Evolutionary conservation across 2,329 filamentous ascomycete species (phyloP).

Genomic region (Xylariaceae sp.): DNA sequence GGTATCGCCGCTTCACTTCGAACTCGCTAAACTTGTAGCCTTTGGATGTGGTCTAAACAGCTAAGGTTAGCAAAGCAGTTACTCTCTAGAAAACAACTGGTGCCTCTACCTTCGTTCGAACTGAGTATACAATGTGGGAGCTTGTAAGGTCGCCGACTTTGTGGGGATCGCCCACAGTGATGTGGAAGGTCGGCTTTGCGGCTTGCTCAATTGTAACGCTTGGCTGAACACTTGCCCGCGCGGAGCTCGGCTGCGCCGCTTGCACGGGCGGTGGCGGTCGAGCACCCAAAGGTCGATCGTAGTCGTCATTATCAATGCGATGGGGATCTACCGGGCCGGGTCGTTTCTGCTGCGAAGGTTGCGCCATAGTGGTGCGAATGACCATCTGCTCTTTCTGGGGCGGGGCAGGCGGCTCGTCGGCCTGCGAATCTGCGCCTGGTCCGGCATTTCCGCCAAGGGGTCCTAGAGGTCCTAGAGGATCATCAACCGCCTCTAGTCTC

Average conservation of each 20-base stretch:
- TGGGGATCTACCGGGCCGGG: constrained; percentile 52
- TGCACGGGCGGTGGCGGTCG: constrained; percentile 63
- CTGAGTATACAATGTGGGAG: constrained; percentile 96
- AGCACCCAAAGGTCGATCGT: constrained; percentile 44
- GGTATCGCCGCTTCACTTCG: constrained; percentile 86
- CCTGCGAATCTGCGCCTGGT: constrained; percentile 30
- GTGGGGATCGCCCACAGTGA: constrained; percentile 90
- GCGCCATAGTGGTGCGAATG: constrained; percentile 53
- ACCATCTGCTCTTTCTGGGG: constrained; percentile 63
- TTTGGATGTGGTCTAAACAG: constrained; percentile 77
- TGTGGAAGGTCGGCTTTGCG: constrained; percentile 84
- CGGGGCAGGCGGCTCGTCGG: constrained; percentile 59
- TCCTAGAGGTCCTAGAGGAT: constrained; percentile 73
- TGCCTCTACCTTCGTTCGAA: constrained; percentile 72
- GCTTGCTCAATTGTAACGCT: constrained; percentile 91
- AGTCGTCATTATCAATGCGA: constrained; percentile 67
- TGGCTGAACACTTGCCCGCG: constrained; percentile 55
- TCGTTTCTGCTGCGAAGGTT: constrained; percentile 37
- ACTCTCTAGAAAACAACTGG: neutral
- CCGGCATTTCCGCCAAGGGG: constrained; percentile 50
- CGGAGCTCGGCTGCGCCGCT: constrained; percentile 47
- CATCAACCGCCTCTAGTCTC: constrained; percentile 69
- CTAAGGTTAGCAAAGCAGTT: constrained; percentile 19
- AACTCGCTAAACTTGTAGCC: constrained; percentile 92
- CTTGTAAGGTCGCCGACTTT: constrained; percentile 96